Conservation (phyloP, 805 yeast genomes). For the Yamadazyma ubonensis region DNA sequence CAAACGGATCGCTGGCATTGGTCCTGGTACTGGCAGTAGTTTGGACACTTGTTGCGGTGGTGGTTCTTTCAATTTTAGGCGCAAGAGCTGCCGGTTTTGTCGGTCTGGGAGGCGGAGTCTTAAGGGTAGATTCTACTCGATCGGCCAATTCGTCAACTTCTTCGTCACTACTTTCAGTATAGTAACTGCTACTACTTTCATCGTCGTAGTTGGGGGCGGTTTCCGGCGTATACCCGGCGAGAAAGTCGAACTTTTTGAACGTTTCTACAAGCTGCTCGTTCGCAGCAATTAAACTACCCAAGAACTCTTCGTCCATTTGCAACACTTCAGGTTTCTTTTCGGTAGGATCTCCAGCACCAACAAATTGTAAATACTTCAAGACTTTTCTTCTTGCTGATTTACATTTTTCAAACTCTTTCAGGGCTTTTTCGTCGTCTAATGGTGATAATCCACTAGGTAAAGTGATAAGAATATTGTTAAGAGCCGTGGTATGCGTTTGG, state of each 20-base stretch:
- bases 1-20: slow-evolving; percentile 43
- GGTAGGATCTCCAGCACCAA: slow-evolving; percentile 50
- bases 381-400: slow-evolving; percentile 74
- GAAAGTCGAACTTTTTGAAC: slow-evolving; percentile 64
- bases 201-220: slow-evolving; percentile 34
- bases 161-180: slow-evolving; percentile 31
- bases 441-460: slow-evolving; percentile 52
- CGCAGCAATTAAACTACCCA: slow-evolving; percentile 85
- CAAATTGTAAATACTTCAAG: slow-evolving; percentile 76
- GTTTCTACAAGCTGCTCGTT: slow-evolving; percentile 86
- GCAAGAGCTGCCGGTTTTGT: slow-evolving; percentile 20
- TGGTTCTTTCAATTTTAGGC: slow-evolving; percentile 20
- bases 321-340: slow-evolving; percentile 26
- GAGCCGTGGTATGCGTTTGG: slow-evolving; percentile 67
- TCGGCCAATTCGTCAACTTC: slow-evolving; percentile 19
- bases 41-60: slow-evolving; percentile 26
- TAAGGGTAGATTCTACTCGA: slow-evolving; percentile 12
- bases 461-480: slow-evolving; percentile 50
- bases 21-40: too few species aligned
- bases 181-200: slow-evolving; percentile 34
- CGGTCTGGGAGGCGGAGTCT: slow-evolving; percentile 30
- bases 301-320: slow-evolving; percentile 65
- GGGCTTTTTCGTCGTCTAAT: slow-evolving; percentile 59
- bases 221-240: slow-evolving; percentile 41
- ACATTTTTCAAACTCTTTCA: slow-evolving; percentile 71